phyloP scores from a whole-genome alignment of 192 early-diverging fungal genomes.

The Backusella morwellensis region DNA sequence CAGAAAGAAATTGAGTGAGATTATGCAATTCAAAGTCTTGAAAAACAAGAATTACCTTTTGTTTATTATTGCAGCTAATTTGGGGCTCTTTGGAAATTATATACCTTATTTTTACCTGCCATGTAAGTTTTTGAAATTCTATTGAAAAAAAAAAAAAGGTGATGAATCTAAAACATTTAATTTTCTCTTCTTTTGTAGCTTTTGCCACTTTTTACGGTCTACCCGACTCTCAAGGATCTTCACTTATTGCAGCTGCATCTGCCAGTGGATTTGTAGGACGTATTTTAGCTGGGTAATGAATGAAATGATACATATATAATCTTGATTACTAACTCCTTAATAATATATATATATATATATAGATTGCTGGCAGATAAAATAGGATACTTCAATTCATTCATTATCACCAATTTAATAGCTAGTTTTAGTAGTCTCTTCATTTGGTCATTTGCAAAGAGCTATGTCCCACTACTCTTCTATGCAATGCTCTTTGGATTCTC shows the following conservation, averaged over 20 bases:
- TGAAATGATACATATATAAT: background rate
- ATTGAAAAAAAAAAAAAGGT: too few species aligned
- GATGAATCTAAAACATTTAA: too few species aligned
- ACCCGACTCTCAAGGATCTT: background rate
- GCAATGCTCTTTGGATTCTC: background rate
- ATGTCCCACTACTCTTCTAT: background rate
- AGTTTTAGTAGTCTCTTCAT: background rate
- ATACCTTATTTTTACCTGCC: slow-evolving; percentile 23
- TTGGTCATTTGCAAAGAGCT: background rate
- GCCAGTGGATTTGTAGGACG: background rate
- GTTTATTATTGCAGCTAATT: slow-evolving; percentile 16
- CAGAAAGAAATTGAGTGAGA: slow-evolving; percentile 12
- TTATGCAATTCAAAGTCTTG: slow-evolving; percentile 14
- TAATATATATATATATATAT: background rate
- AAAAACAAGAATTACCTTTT: slow-evolving; percentile 18
- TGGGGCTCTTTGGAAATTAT: slow-evolving; percentile 19
- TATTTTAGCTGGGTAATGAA: background rate
- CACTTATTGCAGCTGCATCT: background rate
- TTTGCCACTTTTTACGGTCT: background rate
- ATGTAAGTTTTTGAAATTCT: background rate
- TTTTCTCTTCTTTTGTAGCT: background rate
- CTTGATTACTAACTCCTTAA: background rate
- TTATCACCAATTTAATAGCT: background rate
- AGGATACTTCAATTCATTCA: background rate
- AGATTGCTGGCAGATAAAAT: background rate